Base-by-base conservation (phyloP, 192 early-diverging fungal species). In the Backusella parvicylindrica region DNA sequence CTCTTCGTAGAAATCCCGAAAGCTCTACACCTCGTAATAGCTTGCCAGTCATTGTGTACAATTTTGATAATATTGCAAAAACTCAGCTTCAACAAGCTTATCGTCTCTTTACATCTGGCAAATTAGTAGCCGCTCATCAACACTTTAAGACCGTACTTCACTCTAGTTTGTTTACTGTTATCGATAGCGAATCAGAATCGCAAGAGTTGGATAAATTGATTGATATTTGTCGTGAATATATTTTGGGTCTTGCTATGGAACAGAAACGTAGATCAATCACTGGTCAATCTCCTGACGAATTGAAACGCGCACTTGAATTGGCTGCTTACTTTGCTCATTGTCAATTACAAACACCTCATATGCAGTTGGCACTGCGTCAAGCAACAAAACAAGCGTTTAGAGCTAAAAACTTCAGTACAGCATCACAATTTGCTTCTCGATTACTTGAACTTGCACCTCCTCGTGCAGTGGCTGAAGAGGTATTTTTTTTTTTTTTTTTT, bases 281-380 rank as follows among this genome's bases (percentile, higher is more conserved):
- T 50, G 86, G 84, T 67, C 89, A 84, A 43, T 87, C 86, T 13
- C 85, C 88, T 16, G 91, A 86, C 64, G 68, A 77, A 37, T 76
- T 84, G n/a, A 95, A 94, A 72, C 87, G 94, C 35, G 85, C 85
- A 26, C 79, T 98, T 11, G 98, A 98, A 78, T 86, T 99, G 36
- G 95, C 96, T 0, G 95, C 95, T 0, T 99, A 97, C 84, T 98
- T 97, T 79, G 96, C 98, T 2, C 93, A 97, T 77, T 95, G 94
- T 81, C 86, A 94, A 75, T 84, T 99, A 65, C 95, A 98, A 68
- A 89, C 92, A 0, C 83, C 90, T 16, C 98, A 99, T 81, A 85
- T 95, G 83, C 96, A 96, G 78, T 87, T 97, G 36, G 90, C 90
- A 53, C 82, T 99, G 75, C 90, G 91, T n/a, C 88, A 90, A 64